Evolutionary conservation across 257 asterid species (phyloP).

Genomic region (Nicotiana benthamiana): DNA sequence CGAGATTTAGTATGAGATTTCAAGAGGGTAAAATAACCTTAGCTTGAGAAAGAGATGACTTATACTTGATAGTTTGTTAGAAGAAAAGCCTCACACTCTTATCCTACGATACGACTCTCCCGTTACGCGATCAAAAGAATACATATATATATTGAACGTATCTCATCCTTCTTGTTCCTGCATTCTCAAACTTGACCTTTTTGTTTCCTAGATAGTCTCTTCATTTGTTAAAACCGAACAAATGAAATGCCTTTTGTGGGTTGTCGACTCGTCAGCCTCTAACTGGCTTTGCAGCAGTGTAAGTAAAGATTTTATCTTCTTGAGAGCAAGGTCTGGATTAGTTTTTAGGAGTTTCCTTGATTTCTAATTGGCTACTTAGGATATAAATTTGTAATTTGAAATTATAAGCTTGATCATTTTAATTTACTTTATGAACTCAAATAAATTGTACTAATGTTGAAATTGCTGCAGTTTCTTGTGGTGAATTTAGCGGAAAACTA

Average conservation of each 20-base stretch:
- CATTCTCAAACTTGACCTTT: slow-evolving; percentile 1
- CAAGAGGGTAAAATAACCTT: background rate
- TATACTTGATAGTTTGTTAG: background rate
- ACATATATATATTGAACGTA: background rate
- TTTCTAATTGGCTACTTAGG: background rate
- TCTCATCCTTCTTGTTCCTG: background rate
- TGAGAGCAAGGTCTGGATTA: background rate
- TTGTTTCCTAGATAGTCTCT: background rate
- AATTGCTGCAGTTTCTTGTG: slow-evolving; percentile 51
- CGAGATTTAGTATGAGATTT: background rate
- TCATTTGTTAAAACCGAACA: background rate
- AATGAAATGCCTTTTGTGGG: background rate
- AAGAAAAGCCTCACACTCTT: background rate
- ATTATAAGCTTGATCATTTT: background rate
- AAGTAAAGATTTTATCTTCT: background rate
- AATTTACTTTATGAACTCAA: background rate
- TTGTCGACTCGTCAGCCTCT: background rate
- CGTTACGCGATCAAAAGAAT: background rate
- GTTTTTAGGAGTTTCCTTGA: background rate
- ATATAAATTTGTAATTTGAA: background rate
- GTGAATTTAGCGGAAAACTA: slow-evolving; percentile 49
- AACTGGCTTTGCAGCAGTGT: background rate
- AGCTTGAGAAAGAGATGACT: background rate
- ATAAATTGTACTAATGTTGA: background rate
- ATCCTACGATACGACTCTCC: background rate